Conservation (phyloP, 306 rosid genomes). For the Herpetospermum pedunculosum region DNA sequence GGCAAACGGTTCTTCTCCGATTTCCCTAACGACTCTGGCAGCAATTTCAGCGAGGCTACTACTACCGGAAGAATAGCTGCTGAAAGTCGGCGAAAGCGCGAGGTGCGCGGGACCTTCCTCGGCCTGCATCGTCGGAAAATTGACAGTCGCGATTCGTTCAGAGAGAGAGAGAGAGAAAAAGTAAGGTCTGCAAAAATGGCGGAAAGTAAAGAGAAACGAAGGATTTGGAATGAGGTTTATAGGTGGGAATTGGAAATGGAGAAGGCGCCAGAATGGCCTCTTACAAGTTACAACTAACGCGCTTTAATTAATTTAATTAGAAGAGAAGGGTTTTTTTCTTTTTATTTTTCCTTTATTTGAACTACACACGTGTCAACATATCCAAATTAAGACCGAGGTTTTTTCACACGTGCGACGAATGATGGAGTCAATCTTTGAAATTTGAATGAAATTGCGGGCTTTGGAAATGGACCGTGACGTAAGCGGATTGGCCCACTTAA, state of each 20-base stretch:
- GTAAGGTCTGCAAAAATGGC: slow-evolving; percentile 13
- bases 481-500: not conserved
- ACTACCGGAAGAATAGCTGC: slow-evolving; percentile 41
- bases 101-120: slow-evolving; percentile 16
- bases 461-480: not conserved
- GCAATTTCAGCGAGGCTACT: slow-evolving; percentile 47
- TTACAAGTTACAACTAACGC: not conserved
- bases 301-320: not conserved
- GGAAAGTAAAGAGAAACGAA: not conserved
- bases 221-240: not conserved
- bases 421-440: not conserved
- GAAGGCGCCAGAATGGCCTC: not conserved
- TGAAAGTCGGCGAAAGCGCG: slow-evolving; percentile 61
- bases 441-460: slow-evolving; percentile 4
- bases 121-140: slow-evolving; percentile 21
- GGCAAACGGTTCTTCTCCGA: slow-evolving; percentile 23
- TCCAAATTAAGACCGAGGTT: not conserved
- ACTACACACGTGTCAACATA: not conserved
- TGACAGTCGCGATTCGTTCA: not conserved
- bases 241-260: not conserved
- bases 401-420: not conserved
- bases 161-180: not conserved
- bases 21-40: slow-evolving; percentile 50
- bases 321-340: not conserved
- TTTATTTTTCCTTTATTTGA: not conserved